Conservation (phyloP, 1,284 basidiomycete species). For the Sporisorium exsertum region DNA sequence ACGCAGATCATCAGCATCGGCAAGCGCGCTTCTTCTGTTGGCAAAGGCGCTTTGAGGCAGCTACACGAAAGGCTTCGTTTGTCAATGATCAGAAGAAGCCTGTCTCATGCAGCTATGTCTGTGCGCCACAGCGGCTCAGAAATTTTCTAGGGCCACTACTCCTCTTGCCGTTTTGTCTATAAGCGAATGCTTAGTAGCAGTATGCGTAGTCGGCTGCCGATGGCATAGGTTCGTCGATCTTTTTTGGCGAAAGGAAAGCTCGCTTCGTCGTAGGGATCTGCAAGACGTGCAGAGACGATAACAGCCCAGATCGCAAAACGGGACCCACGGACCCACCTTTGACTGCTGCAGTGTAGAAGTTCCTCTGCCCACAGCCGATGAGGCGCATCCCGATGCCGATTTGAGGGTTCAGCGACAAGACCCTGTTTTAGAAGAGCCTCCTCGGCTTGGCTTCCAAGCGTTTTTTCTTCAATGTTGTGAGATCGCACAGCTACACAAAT, state of each 20-base stretch:
- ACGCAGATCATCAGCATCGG: neutral
- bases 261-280: neutral
- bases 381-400: neutral
- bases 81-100: neutral
- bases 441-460: too few relatives aligned
- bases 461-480: neutral
- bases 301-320: conserved; percentile 6
- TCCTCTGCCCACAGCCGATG: conserved; percentile 7
- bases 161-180: neutral
- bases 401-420: conserved; percentile 2
- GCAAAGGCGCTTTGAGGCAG: neutral
- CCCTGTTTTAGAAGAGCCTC: neutral
- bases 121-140: conserved; percentile 6
- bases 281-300: neutral
- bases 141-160: neutral
- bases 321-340: conserved; percentile 5
- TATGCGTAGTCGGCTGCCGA: conserved; percentile 3
- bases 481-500: neutral
- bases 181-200: conserved; percentile 1
- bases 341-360: conserved; percentile 41
- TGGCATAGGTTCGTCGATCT: conserved; percentile 8
- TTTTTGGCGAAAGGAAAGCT: neutral
- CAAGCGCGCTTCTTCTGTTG: neutral
- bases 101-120: neutral
- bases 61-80: neutral